phyloP scores from a whole-genome alignment of 371 early-diverging fungal genomes.

The Apophysomyces variabilis region DNA sequence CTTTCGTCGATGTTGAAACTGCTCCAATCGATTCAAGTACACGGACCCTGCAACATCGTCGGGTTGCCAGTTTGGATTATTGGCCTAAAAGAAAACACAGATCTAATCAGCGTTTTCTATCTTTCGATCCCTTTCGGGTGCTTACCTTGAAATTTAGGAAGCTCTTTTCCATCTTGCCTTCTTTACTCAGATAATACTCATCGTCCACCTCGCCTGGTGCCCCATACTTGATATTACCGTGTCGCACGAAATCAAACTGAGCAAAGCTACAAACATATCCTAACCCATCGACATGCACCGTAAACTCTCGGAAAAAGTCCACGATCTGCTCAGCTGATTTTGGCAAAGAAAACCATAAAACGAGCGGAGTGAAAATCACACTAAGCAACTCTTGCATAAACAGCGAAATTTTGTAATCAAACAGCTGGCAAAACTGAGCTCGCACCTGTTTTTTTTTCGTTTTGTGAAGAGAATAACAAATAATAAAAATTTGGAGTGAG shows the following conservation, averaged over 20 bases:
- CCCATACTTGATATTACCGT: conserved; percentile 86
- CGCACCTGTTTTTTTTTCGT: conserved; percentile 60
- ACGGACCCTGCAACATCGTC: conserved; percentile 69
- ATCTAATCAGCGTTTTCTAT: neutral
- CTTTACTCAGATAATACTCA: conserved; percentile 73
- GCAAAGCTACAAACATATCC: conserved; percentile 97
- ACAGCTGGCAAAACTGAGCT: conserved; percentile 78
- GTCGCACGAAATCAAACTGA: conserved; percentile 84
- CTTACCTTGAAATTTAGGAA: conserved; percentile 92
- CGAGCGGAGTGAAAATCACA: conserved; percentile 84
- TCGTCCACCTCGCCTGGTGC: conserved; percentile 67
- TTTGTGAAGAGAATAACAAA: neutral
- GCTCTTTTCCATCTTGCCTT: conserved; percentile 97
- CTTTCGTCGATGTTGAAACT: conserved; percentile 28
- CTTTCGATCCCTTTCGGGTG: neutral
- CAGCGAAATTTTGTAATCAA: conserved; percentile 78
- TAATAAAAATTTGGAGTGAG: neutral
- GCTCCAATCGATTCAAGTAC: conserved; percentile 62
- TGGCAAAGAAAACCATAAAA: conserved; percentile 85
- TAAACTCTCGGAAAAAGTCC: conserved; percentile 93
- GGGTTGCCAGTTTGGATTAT: conserved; percentile 88
- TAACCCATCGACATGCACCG: conserved; percentile 86
- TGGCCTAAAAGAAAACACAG: conserved; percentile 48
- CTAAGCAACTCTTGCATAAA: conserved; percentile 85
- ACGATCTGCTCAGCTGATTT: conserved; percentile 78